Evolutionary conservation across 2,329 filamentous ascomycete genomes (phyloP).

Genomic region (Diaporthe destruens): DNA sequence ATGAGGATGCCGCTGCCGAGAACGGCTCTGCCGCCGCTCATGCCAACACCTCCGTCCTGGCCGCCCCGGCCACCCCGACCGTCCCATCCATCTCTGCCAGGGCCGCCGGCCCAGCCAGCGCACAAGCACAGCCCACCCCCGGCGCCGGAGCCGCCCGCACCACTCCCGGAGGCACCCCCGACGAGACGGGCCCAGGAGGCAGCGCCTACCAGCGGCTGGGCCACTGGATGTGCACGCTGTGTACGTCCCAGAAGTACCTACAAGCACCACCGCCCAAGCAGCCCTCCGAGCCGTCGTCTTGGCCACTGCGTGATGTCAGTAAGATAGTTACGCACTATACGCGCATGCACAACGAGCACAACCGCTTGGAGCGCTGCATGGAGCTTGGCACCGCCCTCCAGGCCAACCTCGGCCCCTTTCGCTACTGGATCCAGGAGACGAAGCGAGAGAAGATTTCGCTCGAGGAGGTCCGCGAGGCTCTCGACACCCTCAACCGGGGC

Average conservation of each 20-base stretch:
- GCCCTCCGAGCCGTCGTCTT: conserved; percentile 59
- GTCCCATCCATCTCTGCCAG: conserved; percentile 16
- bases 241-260: conserved; percentile 57
- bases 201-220: conserved; percentile 55
- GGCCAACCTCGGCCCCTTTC: conserved; percentile 60
- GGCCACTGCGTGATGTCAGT: conserved; percentile 60
- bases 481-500: conserved; percentile 53
- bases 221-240: conserved; percentile 61
- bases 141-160: neutral
- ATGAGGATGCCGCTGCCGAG: conserved; percentile 8
- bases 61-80: conserved; percentile 5
- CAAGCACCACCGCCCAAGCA: conserved; percentile 55
- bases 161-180: conserved; percentile 27
- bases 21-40: neutral
- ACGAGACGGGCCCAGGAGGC: conserved; percentile 46
- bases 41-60: neutral
- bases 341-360: conserved; percentile 60
- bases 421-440: conserved; percentile 61
- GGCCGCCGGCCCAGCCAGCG: neutral
- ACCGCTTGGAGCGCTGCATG: conserved; percentile 55
- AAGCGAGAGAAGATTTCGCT: conserved; percentile 53
- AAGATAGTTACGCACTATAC: conserved; percentile 63
- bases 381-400: conserved; percentile 59
- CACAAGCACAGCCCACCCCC: neutral
- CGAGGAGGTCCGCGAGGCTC: conserved; percentile 52